A percentile compares a stretch with the other conserved stretches of the same genome.
Conservation (phyloP, 2,329 filamentous ascomycete genomes). For the Penicillium frequentans region DNA sequence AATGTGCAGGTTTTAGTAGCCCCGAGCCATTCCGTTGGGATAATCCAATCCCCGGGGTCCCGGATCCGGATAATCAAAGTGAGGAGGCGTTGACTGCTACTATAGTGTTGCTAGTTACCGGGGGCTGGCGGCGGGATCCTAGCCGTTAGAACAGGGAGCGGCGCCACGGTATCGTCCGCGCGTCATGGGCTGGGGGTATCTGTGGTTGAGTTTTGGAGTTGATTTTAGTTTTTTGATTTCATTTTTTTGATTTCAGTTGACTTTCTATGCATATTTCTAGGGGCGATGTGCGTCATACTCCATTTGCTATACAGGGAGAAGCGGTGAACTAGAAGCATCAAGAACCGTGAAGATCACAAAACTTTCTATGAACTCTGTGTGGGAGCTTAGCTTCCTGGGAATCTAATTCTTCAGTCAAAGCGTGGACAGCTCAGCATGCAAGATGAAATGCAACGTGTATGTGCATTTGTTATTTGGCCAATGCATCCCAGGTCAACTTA, state of each 20-base stretch:
- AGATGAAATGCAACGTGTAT: conserved; percentile 12
- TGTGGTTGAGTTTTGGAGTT: not conserved
- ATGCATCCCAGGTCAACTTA: not conserved
- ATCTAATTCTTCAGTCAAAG: not conserved
- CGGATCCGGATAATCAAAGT: not conserved
- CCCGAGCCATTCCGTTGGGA: not conserved
- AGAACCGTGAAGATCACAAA: conserved; percentile 4
- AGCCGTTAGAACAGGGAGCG: conserved; percentile 3
- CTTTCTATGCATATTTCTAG: not conserved
- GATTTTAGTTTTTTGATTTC: too few species aligned
- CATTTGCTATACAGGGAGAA: not conserved
- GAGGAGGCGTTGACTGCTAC: not conserved
- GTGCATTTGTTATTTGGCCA: not conserved
- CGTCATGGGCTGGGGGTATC: not conserved
- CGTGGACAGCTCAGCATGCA: conserved; percentile 1
- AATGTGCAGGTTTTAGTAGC: too few species aligned
- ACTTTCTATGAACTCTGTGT: conserved; percentile 5
- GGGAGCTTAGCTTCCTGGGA: not conserved
- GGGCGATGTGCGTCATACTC: conserved; percentile 2
- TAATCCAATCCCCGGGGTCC: not conserved
- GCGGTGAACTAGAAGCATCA: conserved; percentile 4
- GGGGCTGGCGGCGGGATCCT: not conserved
- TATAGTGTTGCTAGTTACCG: not conserved
- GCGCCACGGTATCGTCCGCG: conserved; percentile 5
- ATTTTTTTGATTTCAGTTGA: too few species aligned